These are phyloP conservation scores for Nemania abortiva DNA, from an alignment of 2,329 filamentous ascomycete genomes.

Conservation along the genomic window DNA sequence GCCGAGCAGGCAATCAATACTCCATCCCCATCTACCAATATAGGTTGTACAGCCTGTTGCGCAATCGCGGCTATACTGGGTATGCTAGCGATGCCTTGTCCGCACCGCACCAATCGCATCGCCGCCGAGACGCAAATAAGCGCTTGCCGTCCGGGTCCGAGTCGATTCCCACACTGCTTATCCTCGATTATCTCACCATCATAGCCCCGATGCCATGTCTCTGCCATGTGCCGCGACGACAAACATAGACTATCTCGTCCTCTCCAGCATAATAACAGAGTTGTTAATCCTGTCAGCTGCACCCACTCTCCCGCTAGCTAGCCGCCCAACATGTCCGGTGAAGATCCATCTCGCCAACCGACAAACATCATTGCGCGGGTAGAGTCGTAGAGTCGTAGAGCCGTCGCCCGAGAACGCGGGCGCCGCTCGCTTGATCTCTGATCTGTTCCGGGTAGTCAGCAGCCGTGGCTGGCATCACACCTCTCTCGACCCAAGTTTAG, in stretches of 20 bases:
- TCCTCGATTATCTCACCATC: slow-evolving; percentile 24
- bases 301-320: slow-evolving; percentile 6
- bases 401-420: not conserved
- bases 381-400: not conserved
- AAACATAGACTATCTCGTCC: slow-evolving; percentile 32
- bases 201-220: too few species aligned
- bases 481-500: slow-evolving; percentile 20
- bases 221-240: slow-evolving; percentile 17
- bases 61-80: slow-evolving; percentile 37
- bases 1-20: slow-evolving; percentile 34
- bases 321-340: slow-evolving; percentile 4
- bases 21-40: slow-evolving; percentile 30
- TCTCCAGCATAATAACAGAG: slow-evolving; percentile 8
- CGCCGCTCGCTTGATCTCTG: not conserved
- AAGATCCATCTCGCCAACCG: slow-evolving; percentile 12
- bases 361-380: not conserved
- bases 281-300: slow-evolving; percentile 1
- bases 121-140: slow-evolving; percentile 33
- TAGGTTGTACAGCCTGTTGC: slow-evolving; percentile 39
- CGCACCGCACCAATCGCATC: slow-evolving; percentile 29
- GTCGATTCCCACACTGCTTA: slow-evolving; percentile 23
- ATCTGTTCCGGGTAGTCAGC: slow-evolving; percentile 2
- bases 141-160: slow-evolving; percentile 15
- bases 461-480: slow-evolving; percentile 13
- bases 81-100: slow-evolving; percentile 12